phyloP scores from a whole-genome alignment of 805 yeast species.

The Kazachstania bromeliacearum region DNA sequence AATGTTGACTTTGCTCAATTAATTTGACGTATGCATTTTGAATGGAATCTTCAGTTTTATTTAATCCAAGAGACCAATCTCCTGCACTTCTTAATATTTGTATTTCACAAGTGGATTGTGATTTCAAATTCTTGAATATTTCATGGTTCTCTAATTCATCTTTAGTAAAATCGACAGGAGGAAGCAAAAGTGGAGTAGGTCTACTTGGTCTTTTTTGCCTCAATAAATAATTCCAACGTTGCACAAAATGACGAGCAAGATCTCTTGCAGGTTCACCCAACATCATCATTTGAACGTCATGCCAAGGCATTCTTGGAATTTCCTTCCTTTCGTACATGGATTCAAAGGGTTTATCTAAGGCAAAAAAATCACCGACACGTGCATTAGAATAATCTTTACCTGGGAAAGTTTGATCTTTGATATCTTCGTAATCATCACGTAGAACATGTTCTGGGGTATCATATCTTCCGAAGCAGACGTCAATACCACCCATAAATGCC shows the following conservation, averaged over 20 bases:
- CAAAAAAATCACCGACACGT: conserved; percentile 76
- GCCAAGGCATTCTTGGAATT: conserved; percentile 98
- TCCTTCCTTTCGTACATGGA: conserved; percentile 78
- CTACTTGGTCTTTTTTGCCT: conserved; percentile 93
- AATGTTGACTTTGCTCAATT: conserved; percentile 87
- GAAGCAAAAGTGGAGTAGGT: conserved; percentile 82
- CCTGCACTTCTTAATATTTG: conserved; percentile 87
- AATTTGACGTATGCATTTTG: conserved; percentile 86
- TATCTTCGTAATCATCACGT: conserved; percentile 56
- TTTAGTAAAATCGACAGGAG: conserved; percentile 78
- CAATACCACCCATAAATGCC: conserved; percentile 92
- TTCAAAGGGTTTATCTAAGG: conserved; percentile 76
- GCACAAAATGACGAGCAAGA: conserved; percentile 86
- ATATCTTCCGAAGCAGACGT: conserved; percentile 88
- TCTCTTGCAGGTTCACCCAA: conserved; percentile 94
- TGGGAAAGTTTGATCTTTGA: conserved; percentile 59
- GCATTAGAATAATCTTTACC: conserved; percentile 98
- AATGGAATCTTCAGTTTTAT: conserved; percentile 77
- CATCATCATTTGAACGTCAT: conserved; percentile 93
- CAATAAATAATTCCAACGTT: conserved; percentile 90
- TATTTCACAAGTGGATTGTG: conserved; percentile 82
- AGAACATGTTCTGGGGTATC: conserved; percentile 95
- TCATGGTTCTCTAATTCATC: conserved; percentile 57
- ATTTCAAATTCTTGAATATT: conserved; percentile 28
- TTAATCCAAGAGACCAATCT: conserved; percentile 85